Evolutionary conservation across 306 rosid genomes (phyloP).

Genomic region (Dryas octopetala): DNA sequence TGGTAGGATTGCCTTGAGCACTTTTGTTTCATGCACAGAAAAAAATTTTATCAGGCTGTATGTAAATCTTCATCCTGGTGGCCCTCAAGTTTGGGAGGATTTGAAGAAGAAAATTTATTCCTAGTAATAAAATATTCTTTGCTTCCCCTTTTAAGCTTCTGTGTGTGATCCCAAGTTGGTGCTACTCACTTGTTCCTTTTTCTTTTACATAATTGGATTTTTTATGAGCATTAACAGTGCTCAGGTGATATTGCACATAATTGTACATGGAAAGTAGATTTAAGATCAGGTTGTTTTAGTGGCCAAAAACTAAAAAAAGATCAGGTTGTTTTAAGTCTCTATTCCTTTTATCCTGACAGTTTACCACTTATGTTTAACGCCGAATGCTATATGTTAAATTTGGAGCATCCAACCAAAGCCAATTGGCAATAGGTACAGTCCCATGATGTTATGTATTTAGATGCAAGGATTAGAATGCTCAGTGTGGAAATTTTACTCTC

Average conservation of each 20-base stretch:
- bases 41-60: conserved; percentile 33
- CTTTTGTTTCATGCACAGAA: conserved; percentile 56
- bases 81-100: conserved; percentile 64
- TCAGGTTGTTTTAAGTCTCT: neutral
- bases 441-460: neutral
- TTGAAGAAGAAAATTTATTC: conserved; percentile 43
- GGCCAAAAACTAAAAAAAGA: no score
- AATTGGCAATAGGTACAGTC: neutral
- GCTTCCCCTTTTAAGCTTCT: neutral
- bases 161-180: neutral
- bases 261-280: neutral
- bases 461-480: neutral
- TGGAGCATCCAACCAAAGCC: neutral
- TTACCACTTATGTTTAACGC: neutral
- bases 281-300: neutral
- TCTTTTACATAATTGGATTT: neutral
- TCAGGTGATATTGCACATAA: neutral
- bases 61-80: conserved; percentile 64
- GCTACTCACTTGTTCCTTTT: neutral
- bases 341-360: neutral
- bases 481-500: neutral
- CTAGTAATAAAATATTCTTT: neutral
- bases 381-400: neutral
- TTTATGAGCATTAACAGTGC: neutral
- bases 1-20: conserved; percentile 55